Conservation (phyloP, 2,329 filamentous ascomycete genomes). For the Alternaria triticimaculans region DNA sequence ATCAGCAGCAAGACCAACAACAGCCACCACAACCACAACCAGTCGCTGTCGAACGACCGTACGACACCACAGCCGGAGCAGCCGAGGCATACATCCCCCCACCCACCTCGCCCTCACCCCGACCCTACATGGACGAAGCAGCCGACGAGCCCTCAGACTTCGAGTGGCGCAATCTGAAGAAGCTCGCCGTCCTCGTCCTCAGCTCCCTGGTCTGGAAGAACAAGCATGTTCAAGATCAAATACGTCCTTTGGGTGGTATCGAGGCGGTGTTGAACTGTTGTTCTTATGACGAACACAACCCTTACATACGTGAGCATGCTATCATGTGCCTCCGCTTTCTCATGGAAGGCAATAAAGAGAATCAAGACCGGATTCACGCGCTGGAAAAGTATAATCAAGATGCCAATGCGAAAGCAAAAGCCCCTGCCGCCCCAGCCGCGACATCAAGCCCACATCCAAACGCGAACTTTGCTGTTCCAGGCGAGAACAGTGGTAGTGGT, state of each 20-base stretch:
- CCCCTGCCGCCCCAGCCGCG: conserved; percentile 3
- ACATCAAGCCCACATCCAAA: not conserved
- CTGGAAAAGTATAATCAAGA: conserved; percentile 53
- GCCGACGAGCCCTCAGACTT: conserved; percentile 69
- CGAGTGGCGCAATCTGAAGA: conserved; percentile 85
- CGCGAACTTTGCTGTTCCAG: not conserved
- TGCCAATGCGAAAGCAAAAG: conserved; percentile 17
- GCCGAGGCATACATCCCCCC: conserved; percentile 53
- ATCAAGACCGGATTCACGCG: conserved; percentile 73
- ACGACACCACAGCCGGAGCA: conserved; percentile 59
- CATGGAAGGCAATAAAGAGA: conserved; percentile 75
- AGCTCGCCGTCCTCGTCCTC: conserved; percentile 87
- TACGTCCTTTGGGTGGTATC: conserved; percentile 83
- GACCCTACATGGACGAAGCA: conserved; percentile 55
- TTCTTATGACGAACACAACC: conserved; percentile 89
- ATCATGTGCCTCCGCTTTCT: conserved; percentile 62
- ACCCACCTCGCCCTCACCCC: conserved; percentile 44
- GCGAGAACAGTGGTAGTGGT: not conserved
- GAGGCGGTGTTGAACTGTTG: conserved; percentile 89
- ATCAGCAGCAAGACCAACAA: conserved; percentile 13
- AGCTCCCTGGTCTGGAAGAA: conserved; percentile 89
- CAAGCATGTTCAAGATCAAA: conserved; percentile 83
- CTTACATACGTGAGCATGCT: conserved; percentile 85
- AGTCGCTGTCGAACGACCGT: conserved; percentile 69
- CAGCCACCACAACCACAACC: conserved; percentile 44